phyloP scores from a whole-genome alignment of 2,329 filamentous ascomycete species.

The Calcarisporium arbuscula region DNA sequence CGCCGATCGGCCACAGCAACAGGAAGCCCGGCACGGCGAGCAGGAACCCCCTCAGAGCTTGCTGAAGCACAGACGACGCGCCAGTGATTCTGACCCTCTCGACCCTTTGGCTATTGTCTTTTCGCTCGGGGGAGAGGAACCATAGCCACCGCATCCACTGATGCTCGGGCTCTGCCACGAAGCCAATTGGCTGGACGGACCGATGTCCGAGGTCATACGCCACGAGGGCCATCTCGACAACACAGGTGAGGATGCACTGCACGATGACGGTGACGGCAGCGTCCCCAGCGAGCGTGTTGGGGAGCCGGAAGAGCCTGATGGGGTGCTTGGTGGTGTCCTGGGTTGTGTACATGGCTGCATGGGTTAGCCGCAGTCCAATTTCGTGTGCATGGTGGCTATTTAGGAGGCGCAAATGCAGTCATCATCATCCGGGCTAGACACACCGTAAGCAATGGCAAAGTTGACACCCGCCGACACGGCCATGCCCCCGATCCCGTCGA shows the following conservation, averaged over 20 bases:
- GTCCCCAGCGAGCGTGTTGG: constrained; percentile 45
- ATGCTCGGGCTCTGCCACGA: constrained; percentile 28
- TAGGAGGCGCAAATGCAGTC: too few relatives aligned
- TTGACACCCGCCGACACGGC: constrained; percentile 45
- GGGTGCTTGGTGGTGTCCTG: constrained; percentile 27
- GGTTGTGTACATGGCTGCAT: constrained; percentile 40
- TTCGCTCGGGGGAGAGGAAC: constrained; percentile 22
- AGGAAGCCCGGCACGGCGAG: constrained; percentile 30
- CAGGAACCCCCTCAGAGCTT: constrained; percentile 19
- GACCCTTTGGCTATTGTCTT: constrained; percentile 1
- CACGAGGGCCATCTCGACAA: constrained; percentile 41
- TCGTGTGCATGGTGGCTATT: constrained; percentile 42
- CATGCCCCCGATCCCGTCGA: constrained; percentile 41
- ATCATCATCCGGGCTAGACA: too few relatives aligned
- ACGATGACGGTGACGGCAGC: constrained; percentile 44
- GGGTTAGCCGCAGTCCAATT: neutral
- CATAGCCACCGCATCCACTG: constrained; percentile 36
- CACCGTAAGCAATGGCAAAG: constrained; percentile 46
- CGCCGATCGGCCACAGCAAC: constrained; percentile 34
- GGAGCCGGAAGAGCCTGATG: constrained; percentile 42
- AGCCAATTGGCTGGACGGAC: constrained; percentile 40
- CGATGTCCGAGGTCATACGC: constrained; percentile 38
- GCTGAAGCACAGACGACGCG: constrained; percentile 21
- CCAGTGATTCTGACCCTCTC: too few relatives aligned
- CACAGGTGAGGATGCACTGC: constrained; percentile 45